These are phyloP conservation scores for Ascochyta fabae DNA, from an alignment of 2,329 filamentous ascomycete species.

Conservation along the genomic window DNA sequence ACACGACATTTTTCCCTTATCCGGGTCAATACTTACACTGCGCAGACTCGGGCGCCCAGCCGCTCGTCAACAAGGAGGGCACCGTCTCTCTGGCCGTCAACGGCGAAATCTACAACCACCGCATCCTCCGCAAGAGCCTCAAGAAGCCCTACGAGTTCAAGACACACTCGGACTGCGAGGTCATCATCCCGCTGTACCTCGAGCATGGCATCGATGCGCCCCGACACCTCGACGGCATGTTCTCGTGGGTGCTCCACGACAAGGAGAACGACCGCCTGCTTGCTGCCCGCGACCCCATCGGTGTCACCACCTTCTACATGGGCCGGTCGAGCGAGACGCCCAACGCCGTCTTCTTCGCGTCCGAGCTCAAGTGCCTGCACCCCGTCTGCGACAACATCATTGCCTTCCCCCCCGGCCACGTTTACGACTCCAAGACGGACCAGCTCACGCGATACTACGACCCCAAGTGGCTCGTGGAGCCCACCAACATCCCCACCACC, in stretches of 20 bases:
- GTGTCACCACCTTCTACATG: slow-evolving; percentile 96
- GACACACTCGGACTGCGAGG: slow-evolving; percentile 97
- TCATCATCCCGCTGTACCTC: slow-evolving; percentile 97
- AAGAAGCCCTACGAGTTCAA: slow-evolving; percentile 93
- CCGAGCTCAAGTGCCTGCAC: slow-evolving; percentile 92
- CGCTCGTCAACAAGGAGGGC: slow-evolving; percentile 88
- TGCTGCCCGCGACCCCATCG: slow-evolving; percentile 94
- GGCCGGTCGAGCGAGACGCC: slow-evolving; percentile 84
- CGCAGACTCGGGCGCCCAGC: slow-evolving; percentile 91
- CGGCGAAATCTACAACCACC: slow-evolving; percentile 99
- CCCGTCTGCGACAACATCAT: slow-evolving; percentile 95
- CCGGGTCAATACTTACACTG: slow-evolving; percentile 27
- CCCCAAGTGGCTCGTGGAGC: slow-evolving; percentile 87
- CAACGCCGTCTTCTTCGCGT: slow-evolving; percentile 90
- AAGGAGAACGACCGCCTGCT: slow-evolving; percentile 91
- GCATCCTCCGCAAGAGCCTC: slow-evolving; percentile 85
- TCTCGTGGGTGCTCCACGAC: slow-evolving; percentile 98
- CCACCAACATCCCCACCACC: slow-evolving; percentile 74
- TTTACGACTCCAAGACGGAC: slow-evolving; percentile 94
- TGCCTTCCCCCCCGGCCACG: slow-evolving; percentile 90
- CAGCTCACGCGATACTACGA: slow-evolving; percentile 86
- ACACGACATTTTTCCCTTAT: slow-evolving; percentile 31
- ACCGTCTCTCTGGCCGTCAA: slow-evolving; percentile 94
- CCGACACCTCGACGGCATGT: slow-evolving; percentile 97
- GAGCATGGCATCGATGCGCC: slow-evolving; percentile 91